These are phyloP conservation scores for Mycena vitilis DNA, from an alignment of 768 basidiomycete genomes.

Conservation along the genomic window DNA sequence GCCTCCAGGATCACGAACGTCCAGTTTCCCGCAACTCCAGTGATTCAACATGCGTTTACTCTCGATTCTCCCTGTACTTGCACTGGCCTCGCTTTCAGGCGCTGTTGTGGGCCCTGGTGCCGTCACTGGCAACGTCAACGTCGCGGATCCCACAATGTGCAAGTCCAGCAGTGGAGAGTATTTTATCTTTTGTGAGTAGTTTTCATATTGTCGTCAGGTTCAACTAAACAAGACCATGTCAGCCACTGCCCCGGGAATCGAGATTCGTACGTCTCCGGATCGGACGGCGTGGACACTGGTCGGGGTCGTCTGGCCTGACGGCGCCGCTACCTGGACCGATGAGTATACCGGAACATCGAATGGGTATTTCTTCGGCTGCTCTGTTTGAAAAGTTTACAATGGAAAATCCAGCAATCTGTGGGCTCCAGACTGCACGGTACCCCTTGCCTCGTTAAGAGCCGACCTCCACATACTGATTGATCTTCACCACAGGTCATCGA, in stretches of 20 bases:
- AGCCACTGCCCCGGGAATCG: slow-evolving; percentile 46
- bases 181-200: slow-evolving; percentile 43
- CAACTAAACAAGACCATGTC: background rate
- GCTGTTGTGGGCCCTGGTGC: slow-evolving; percentile 29
- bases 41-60: slow-evolving; percentile 12
- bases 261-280: slow-evolving; percentile 48
- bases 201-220: background rate
- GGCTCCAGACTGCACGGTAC: slow-evolving; percentile 49
- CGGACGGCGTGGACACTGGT: slow-evolving; percentile 42
- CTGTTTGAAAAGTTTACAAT: background rate
- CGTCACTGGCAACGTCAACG: slow-evolving; percentile 42
- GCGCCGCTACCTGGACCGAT: slow-evolving; percentile 49
- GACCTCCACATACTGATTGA: background rate
- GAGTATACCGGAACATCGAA: slow-evolving; percentile 45
- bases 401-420: slow-evolving; percentile 39
- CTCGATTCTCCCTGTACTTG: slow-evolving; percentile 10
- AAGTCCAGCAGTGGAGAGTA: slow-evolving; percentile 45
- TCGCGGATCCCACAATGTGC: slow-evolving; percentile 47
- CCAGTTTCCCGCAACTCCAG: no score
- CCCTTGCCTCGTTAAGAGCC: background rate
- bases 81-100: slow-evolving; percentile 6
- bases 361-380: slow-evolving; percentile 34
- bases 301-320: slow-evolving; percentile 48
- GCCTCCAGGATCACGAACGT: background rate
- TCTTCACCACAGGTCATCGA: slow-evolving; percentile 13